Evolutionary conservation across 2,329 filamentous ascomycete species (phyloP), one percentile per base, ranked within the genome.

Genomic region (Cladosporium austrohemisphaericum): DNA sequence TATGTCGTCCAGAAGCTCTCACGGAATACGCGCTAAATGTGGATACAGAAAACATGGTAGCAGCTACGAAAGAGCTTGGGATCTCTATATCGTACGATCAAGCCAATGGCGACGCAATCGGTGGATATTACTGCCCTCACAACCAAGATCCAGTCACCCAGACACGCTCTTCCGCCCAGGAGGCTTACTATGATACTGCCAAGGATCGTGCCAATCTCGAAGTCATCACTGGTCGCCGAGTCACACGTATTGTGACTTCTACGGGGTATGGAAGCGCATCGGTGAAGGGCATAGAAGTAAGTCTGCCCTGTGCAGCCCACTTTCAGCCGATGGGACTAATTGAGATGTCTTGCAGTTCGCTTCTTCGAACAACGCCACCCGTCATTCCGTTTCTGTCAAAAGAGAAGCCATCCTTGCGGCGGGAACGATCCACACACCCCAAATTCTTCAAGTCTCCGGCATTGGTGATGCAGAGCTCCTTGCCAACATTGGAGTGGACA

Each of bases 401-500:
- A 68, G 69, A 38, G 70, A 72, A 49, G 62, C 72, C 32, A 66
- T 74, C 41, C 52, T 74, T 7, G 66, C 58, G 9, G 59, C 65
- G 11, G 71, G 71, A 14, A 57, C 68, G 4, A 54, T 73, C 5
- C 65, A 71, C 33, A 65, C 60, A 1, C 71, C 72, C 1, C 63
- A 65, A 28, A 72, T 83, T 37, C 73, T 83, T 66, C 69, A 81
- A 46, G 71, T 78, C 54, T 81, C 78, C 5, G 79, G 79, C 31
- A 66, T 83, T 33, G 79, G 79, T 22, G 77, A 79, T 37, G 71
- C 72, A 54, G 66, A 71, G 33, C 75, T 82, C 64, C 73, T 83
- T 9, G 64, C 72, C 53, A 62, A 66, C n/a, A 71, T 81, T 28
- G 74, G 74, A 54, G 79, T 83, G 50, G 68, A 71, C 19, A 72